Evolutionary conservation across 2,329 filamentous ascomycete species (phyloP), one percentile per base, ranked within the genome.

Genomic region (Fusarium miscanthi): DNA sequence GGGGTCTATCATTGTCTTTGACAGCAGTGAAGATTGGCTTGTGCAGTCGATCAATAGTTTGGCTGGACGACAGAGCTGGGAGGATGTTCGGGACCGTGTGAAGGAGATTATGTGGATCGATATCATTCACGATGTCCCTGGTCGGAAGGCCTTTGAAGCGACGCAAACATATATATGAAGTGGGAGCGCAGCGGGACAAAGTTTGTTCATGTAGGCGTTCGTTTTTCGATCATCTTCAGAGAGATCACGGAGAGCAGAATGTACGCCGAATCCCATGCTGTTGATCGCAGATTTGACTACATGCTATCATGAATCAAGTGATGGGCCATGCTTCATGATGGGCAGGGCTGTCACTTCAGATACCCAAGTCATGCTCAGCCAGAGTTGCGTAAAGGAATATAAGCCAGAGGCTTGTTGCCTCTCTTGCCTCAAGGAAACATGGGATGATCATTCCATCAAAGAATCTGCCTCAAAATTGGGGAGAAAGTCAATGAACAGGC

Each of bases 31-130:
- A 17, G 25, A 41, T 1, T 80, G 78, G 78, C 56, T 79, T 19
- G 41, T 73, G 3, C 66, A 72, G 11, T 70, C 68, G 14, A 61
- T 78, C 5, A 49, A 59, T 8, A 60, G 56, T 21, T 4, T 80
- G 8, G 35, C 62, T 1, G 59, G 65, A 2, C 59, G 59, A 1
- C 58, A 69, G 42, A 63, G 65, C 1, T 80, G 78, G 78, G 40
- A 56, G 3, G 68, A 78, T n/a, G 76, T 76, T 4, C 61, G 70
- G n/a, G 57, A 46, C 16, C 61, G 64, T 3, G 63, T 75, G 17
- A 70, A 49, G 13, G 61, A 72, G 7, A 33, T 79, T 25, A 73
- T 80, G 69, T 79, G 78, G 78, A 72, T 78, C 52, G 66, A 78
- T 27, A 21, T 61, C 13, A 56, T 77, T 2, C 78, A 80, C 37